phyloP scores from a whole-genome alignment of 2,329 filamentous ascomycete genomes.

The Nemania abortiva region DNA sequence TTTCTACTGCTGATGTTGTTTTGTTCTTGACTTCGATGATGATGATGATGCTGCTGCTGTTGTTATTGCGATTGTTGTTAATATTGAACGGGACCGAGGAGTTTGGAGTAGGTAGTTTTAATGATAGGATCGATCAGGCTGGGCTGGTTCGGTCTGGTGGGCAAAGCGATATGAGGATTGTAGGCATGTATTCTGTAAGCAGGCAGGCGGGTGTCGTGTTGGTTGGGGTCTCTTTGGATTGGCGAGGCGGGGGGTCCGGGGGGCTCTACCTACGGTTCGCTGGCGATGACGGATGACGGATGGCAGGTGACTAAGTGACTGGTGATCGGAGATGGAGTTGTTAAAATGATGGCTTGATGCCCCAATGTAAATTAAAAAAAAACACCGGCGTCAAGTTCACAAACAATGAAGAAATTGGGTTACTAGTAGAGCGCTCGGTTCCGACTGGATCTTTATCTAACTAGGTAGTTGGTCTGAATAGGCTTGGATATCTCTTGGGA shows the following conservation, averaged over 20 bases:
- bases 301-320: not conserved
- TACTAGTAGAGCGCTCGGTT: too few relatives aligned
- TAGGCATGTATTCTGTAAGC: not conserved
- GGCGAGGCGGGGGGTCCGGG: slow-evolving; percentile 19
- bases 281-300: slow-evolving; percentile 8
- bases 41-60: not conserved
- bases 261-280: slow-evolving; percentile 5
- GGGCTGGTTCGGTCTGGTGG: slow-evolving; percentile 8
- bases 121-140: slow-evolving; percentile 9
- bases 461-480: too few relatives aligned
- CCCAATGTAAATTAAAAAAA: too few relatives aligned
- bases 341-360: too few relatives aligned
- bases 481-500: too few relatives aligned
- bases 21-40: not conserved
- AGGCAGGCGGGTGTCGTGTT: not conserved
- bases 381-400: too few relatives aligned
- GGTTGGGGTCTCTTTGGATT: not conserved
- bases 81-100: not conserved
- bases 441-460: too few relatives aligned
- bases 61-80: not conserved
- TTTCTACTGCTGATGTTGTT: not conserved
- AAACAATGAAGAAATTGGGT: too few relatives aligned
- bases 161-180: not conserved
- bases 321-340: too few relatives aligned
- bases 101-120: not conserved